Evolutionary conservation across 495 filamentous ascomycete genomes (phyloP).

Genomic region (Penicillium pulvis): DNA sequence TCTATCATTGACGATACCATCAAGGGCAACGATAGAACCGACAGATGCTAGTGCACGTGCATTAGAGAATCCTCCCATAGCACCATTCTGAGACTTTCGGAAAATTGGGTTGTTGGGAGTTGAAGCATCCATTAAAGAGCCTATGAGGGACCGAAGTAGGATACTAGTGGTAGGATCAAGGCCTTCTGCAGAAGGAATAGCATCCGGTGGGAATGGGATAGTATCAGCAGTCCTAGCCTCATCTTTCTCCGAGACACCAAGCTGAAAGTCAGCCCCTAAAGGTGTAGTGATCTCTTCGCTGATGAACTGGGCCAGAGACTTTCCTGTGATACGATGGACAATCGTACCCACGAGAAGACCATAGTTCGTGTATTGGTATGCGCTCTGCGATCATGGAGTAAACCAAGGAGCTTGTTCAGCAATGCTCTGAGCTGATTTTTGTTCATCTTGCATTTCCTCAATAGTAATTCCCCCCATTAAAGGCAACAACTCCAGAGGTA

Average conservation of each 20-base stretch:
- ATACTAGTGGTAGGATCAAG: conserved; percentile 20
- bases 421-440: conserved; percentile 31
- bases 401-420: conserved; percentile 40
- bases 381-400: conserved; percentile 37
- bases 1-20: conserved; percentile 35
- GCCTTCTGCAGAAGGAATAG: not conserved
- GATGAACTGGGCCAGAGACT: conserved; percentile 41
- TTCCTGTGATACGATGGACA: conserved; percentile 40
- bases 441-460: conserved; percentile 32
- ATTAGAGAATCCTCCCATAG: conserved; percentile 35
- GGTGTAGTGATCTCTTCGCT: conserved; percentile 40
- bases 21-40: conserved; percentile 31
- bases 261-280: conserved; percentile 40
- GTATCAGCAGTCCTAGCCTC: conserved; percentile 34
- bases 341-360: conserved; percentile 45
- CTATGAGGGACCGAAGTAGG: not conserved
- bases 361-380: conserved; percentile 40
- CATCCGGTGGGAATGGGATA: conserved; percentile 18
- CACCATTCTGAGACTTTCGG: conserved; percentile 28
- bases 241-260: conserved; percentile 34
- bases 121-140: no score
- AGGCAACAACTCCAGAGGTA: conserved; percentile 36
- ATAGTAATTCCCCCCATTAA: conserved; percentile 31
- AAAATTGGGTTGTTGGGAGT: conserved; percentile 19
- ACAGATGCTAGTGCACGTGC: conserved; percentile 36